Evolutionary conservation across 192 early-diverging fungal genomes (phyloP), one percentile per base, ranked within the genome.

Genomic region (Coemansia sp.): DNA sequence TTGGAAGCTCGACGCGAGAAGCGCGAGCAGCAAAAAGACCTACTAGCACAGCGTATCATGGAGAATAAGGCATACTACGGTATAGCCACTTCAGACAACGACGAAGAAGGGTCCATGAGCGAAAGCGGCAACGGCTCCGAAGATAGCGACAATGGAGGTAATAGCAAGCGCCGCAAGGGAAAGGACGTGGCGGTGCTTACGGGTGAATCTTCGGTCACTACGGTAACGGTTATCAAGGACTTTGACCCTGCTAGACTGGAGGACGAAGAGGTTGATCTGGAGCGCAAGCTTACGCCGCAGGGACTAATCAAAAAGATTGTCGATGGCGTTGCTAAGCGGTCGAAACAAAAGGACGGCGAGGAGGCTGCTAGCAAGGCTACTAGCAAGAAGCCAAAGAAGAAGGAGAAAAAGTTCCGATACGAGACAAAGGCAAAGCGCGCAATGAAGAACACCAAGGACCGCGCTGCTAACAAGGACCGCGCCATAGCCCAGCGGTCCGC

Each of bases 151-250:
- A 50, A 26, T 48, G 35, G 28, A 7, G 42, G 57, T 1, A 57
- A 66, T 13, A 61, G 14, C 50, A 55, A 55, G 51, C 51, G 51
- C 0, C 24, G 63, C 3, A 78, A 82, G 28, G 73, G 81, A 24
- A 77, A 83, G 23, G 81, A 80, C 5, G 80, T 86, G 20, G 67
- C 73, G 13, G 85, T 89, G 50, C 85, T 89, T 67, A 83, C 78
- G 31, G 83, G 83, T 16, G 70, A 77, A 28, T 67, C 74, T 11
- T 78, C 86, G 8, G 67, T 91, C 3, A 91, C 90, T 2, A 91
- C 90, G 2, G 88, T 91, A 3, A 91, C 88, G 18, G 88, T 91
- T 7, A 86, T 88, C 40, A 83, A 85, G 42, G 88, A 88, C 62
- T 77, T 91, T 66, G 86, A 89, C 67, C 81, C 86, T 9, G 62